These are phyloP conservation scores for Calamus simplicifolius DNA, from an alignment of 176 grass and related monocot species.

Conservation along the genomic window DNA sequence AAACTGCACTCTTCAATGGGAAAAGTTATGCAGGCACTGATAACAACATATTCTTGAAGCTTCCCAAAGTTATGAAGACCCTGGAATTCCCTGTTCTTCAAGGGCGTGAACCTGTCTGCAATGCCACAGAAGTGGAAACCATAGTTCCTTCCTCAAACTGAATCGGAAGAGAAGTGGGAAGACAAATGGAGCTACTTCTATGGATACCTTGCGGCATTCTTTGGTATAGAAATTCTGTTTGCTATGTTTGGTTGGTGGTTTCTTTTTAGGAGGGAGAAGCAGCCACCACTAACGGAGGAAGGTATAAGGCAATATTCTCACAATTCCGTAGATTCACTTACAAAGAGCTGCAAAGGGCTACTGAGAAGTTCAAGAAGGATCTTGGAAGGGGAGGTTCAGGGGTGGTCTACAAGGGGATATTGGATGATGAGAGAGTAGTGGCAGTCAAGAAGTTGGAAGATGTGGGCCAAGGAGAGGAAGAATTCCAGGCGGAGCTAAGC, in stretches of 20 bases:
- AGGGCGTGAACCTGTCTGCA: neutral
- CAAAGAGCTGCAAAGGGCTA: constrained; percentile 15
- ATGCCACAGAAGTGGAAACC: neutral
- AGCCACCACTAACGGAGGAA: neutral
- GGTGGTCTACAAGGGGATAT: constrained; percentile 15
- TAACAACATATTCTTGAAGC: constrained; percentile 8
- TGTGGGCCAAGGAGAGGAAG: constrained; percentile 18
- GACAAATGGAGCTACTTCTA: constrained; percentile 22
- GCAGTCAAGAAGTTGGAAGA: constrained; percentile 25
- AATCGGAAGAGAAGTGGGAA: neutral
- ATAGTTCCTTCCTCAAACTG: neutral
- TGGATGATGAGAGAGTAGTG: constrained; percentile 13
- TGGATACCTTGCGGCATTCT: constrained; percentile 4
- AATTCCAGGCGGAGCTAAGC: constrained; percentile 22
- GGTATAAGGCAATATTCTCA: constrained; percentile 11
- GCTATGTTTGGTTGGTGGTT: constrained; percentile 7
- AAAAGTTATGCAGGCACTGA: neutral
- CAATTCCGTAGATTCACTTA: constrained; percentile 23
- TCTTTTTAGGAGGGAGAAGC: neutral
- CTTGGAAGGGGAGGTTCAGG: constrained; percentile 18
- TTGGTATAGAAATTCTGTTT: constrained; percentile 17
- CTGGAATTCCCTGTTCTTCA: neutral
- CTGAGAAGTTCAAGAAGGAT: constrained; percentile 14
- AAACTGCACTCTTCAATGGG: constrained; percentile 20
- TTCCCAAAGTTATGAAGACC: neutral